phyloP scores from a whole-genome alignment of 345 rosid species.

The Toxicodendron radicans region DNA sequence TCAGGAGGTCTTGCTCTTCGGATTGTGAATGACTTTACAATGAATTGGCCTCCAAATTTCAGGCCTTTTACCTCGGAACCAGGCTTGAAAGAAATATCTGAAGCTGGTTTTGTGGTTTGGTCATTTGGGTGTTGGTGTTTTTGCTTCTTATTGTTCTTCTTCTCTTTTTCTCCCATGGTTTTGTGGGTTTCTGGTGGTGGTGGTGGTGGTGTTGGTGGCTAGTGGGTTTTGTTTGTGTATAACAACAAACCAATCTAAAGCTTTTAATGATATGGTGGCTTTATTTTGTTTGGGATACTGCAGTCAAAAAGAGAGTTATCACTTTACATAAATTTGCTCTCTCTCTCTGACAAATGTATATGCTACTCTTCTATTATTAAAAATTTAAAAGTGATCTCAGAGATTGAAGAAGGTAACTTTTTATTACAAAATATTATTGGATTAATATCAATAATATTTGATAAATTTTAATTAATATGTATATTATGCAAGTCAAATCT shows the following conservation, averaged over 20 bases:
- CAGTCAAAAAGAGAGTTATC: slow-evolving; percentile 24
- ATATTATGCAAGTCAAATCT: slow-evolving; percentile 3
- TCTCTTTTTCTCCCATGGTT: slow-evolving; percentile 63
- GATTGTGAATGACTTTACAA: slow-evolving; percentile 93
- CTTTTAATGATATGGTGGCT: slow-evolving; percentile 6
- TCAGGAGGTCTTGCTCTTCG: slow-evolving; percentile 75
- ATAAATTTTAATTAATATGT: too few relatives aligned
- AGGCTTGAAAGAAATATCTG: slow-evolving; percentile 77
- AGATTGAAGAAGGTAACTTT: slow-evolving; percentile 1
- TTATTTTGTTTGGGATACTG: slow-evolving; percentile 11
- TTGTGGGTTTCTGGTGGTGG: not conserved
- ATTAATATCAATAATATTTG: too few relatives aligned
- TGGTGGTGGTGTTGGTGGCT: slow-evolving; percentile 10
- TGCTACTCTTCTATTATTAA: not conserved
- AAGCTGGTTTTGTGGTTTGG: slow-evolving; percentile 43
- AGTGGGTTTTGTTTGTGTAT: slow-evolving; percentile 11
- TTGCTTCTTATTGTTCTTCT: slow-evolving; percentile 69
- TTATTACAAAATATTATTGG: too few relatives aligned
- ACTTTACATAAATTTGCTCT: slow-evolving; percentile 18
- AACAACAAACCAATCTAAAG: slow-evolving; percentile 25
- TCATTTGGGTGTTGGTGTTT: slow-evolving; percentile 66
- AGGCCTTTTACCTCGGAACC: slow-evolving; percentile 83
- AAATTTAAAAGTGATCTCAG: not conserved
- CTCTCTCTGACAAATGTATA: not conserved
- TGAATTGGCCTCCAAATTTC: slow-evolving; percentile 83